Conservation (phyloP, 2,329 filamentous ascomycete genomes). For the Fusarium foetens region DNA sequence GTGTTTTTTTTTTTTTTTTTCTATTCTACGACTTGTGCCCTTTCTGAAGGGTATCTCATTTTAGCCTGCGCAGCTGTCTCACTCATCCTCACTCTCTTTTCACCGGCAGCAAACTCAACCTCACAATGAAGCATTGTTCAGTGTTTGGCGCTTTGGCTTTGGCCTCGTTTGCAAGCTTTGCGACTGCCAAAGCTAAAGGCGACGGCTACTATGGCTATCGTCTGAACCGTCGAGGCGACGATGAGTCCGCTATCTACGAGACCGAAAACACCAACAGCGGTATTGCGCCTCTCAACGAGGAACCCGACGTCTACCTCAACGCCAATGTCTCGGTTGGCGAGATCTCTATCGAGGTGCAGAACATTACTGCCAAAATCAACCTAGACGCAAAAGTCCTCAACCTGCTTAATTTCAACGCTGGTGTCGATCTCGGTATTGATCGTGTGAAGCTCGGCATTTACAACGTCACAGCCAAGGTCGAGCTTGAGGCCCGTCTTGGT, state of each 20-base stretch:
- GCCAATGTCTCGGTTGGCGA: slow-evolving; percentile 20
- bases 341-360: slow-evolving; percentile 22
- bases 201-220: slow-evolving; percentile 27
- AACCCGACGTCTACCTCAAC: slow-evolving; percentile 24
- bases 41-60: background rate
- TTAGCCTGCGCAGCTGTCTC: background rate
- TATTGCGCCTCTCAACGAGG: slow-evolving; percentile 10
- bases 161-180: background rate
- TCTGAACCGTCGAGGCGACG: slow-evolving; percentile 16
- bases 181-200: slow-evolving; percentile 12
- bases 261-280: slow-evolving; percentile 27
- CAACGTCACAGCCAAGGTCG: slow-evolving; percentile 27
- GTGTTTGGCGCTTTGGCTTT: slow-evolving; percentile 7
- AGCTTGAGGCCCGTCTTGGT: slow-evolving; percentile 22
- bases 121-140: slow-evolving; percentile 15
- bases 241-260: slow-evolving; percentile 26
- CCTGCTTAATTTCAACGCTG: slow-evolving; percentile 25
- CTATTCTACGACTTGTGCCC: slow-evolving; percentile 2
- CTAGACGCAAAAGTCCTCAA: slow-evolving; percentile 27
- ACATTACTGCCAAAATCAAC: slow-evolving; percentile 28
- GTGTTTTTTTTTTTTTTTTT: background rate
- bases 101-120: background rate
- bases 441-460: slow-evolving; percentile 28
- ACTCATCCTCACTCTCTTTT: background rate
- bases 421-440: slow-evolving; percentile 26